Evolutionary conservation across 2,329 filamentous ascomycete species (phyloP).

Genomic region (Leptographium procerum): DNA sequence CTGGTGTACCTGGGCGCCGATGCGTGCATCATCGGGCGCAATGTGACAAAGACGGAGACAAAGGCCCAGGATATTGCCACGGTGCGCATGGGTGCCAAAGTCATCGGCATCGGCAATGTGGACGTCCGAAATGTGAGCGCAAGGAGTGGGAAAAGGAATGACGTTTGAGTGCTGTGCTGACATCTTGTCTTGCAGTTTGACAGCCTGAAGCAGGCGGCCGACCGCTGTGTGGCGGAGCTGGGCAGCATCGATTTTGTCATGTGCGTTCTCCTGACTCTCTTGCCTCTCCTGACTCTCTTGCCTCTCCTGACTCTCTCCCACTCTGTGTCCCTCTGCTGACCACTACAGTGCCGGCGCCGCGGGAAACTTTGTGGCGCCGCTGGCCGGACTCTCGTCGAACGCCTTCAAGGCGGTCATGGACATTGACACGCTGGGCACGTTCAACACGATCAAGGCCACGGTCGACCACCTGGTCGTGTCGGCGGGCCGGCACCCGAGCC

Average conservation of each 20-base stretch:
- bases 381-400: constrained; percentile 71
- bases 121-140: constrained; percentile 58
- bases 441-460: constrained; percentile 89
- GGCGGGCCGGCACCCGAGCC: constrained; percentile 50
- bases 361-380: constrained; percentile 86
- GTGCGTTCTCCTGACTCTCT: constrained; percentile 33
- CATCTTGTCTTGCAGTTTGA: constrained; percentile 32
- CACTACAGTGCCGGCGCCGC: constrained; percentile 72
- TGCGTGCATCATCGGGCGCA: constrained; percentile 88
- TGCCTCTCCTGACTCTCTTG: not conserved
- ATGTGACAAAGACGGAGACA: constrained; percentile 72
- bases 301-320: not conserved
- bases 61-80: constrained; percentile 74
- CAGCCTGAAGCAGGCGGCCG: constrained; percentile 60
- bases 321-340: not conserved
- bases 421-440: constrained; percentile 88
- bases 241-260: constrained; percentile 89
- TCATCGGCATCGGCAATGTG: constrained; percentile 73
- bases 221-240: constrained; percentile 69
- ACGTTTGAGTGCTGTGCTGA: not conserved
- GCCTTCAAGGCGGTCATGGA: constrained; percentile 94
- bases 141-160: not conserved
- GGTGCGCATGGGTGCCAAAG: constrained; percentile 65
- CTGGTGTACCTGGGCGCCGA: constrained; percentile 85
- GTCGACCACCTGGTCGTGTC: constrained; percentile 70